Evolutionary conservation across 106 monocot species (phyloP).

Genomic region (Xerophyta viscosa): DNA sequence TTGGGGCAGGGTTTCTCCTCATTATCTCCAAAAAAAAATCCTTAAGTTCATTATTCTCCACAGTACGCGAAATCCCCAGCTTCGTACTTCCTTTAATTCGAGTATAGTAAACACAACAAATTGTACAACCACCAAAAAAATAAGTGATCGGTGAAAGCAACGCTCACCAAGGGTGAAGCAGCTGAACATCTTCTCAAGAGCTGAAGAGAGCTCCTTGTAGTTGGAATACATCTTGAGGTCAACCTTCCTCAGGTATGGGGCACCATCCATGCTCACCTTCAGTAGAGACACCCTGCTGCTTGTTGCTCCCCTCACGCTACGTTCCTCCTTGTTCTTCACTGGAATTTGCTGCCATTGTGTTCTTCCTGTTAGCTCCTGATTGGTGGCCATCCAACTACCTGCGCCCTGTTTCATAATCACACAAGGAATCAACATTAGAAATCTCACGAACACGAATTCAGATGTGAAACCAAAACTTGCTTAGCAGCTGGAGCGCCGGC

Average conservation of each 20-base stretch:
- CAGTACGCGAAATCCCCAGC: too few relatives aligned
- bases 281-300: conserved; percentile 32
- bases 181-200: conserved; percentile 70
- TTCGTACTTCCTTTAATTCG: too few relatives aligned
- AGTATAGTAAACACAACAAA: too few relatives aligned
- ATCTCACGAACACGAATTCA: too few relatives aligned
- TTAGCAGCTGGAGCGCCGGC: conserved; percentile 32
- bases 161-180: conserved; percentile 58
- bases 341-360: conserved; percentile 45
- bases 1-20: too few relatives aligned
- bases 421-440: too few relatives aligned
- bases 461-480: conserved; percentile 18
- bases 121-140: too few relatives aligned
- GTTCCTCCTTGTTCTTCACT: conserved; percentile 38
- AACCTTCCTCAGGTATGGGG: conserved; percentile 56
- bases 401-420: too few relatives aligned
- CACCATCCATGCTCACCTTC: too few relatives aligned
- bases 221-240: conserved; percentile 39
- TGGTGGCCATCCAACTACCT: conserved; percentile 75
- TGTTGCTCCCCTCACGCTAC: conserved; percentile 25
- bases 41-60: too few relatives aligned
- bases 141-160: not conserved
- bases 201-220: conserved; percentile 54
- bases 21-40: too few relatives aligned
- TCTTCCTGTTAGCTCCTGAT: conserved; percentile 52